Evolutionary conservation across 2,329 filamentous ascomycete species (phyloP).

Genomic region (Coniochaeta hoffmannii): DNA sequence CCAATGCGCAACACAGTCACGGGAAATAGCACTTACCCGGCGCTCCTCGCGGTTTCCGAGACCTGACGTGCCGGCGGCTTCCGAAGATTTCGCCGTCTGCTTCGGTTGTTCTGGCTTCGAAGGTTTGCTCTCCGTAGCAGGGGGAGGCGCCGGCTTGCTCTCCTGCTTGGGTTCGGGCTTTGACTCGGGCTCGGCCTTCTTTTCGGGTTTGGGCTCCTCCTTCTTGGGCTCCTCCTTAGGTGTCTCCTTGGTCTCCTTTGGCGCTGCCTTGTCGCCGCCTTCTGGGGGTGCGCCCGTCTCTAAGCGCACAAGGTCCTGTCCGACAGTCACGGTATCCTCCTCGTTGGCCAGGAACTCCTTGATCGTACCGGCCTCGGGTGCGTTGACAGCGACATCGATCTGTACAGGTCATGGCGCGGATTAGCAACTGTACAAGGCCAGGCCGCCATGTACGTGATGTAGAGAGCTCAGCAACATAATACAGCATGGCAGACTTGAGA

Average conservation of each 20-base stretch:
- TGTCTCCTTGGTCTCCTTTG: slow-evolving; percentile 45
- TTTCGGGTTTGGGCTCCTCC: slow-evolving; percentile 18
- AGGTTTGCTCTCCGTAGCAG: slow-evolving; percentile 18
- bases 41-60: slow-evolving; percentile 79
- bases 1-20: not conserved
- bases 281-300: slow-evolving; percentile 65
- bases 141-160: slow-evolving; percentile 24
- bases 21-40: slow-evolving; percentile 50
- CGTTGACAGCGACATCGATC: slow-evolving; percentile 97
- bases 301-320: slow-evolving; percentile 81
- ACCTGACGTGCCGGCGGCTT: slow-evolving; percentile 23
- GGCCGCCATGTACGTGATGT: not conserved
- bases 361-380: slow-evolving; percentile 81
- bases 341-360: slow-evolving; percentile 88
- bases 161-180: slow-evolving; percentile 28
- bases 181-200: slow-evolving; percentile 34
- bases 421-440: slow-evolving; percentile 1
- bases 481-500: too few species aligned
- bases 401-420: slow-evolving; percentile 25
- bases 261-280: slow-evolving; percentile 49
- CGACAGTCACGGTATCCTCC: slow-evolving; percentile 91
- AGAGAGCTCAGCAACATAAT: not conserved
- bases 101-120: slow-evolving; percentile 12
- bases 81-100: slow-evolving; percentile 13
- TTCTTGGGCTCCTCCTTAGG: slow-evolving; percentile 32